phyloP scores from a whole-genome alignment of 352 stramenopile genomes.

The Pythium scleroteichum region DNA sequence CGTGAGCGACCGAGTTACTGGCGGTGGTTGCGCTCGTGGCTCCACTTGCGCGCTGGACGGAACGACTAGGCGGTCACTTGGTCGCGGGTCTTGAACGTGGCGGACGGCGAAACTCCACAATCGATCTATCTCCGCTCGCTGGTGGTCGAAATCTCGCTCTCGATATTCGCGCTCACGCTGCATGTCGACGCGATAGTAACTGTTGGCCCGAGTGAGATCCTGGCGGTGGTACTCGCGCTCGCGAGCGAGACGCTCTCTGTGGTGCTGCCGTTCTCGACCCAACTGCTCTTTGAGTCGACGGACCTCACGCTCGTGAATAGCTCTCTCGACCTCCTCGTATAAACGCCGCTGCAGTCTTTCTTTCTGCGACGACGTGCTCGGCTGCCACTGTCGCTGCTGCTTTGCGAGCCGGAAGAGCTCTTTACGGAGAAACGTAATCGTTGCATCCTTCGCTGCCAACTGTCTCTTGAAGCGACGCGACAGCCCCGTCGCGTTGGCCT shows the following conservation, averaged over 20 bases:
- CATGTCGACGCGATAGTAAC: not conserved
- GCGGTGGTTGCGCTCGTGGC: not conserved
- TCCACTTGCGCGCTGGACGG: not conserved
- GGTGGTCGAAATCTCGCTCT: not conserved
- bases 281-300: not conserved
- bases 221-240: slow-evolving; percentile 1
- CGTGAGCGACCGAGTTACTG: not conserved
- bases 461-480: not conserved
- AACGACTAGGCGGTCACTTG: not conserved
- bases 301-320: not conserved
- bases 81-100: not conserved
- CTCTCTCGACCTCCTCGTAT: not conserved
- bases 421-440: not conserved
- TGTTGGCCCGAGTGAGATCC: not conserved
- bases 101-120: not conserved
- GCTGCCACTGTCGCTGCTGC: too few species aligned
- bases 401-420: not conserved
- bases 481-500: not conserved
- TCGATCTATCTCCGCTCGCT: not conserved
- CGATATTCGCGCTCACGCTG: not conserved
- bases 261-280: not conserved
- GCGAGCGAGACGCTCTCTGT: not conserved
- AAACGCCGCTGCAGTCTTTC: not conserved
- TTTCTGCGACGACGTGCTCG: not conserved
- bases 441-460: not conserved